Evolutionary conservation across 768 basidiomycete genomes (phyloP).

Genomic region (Tremella yokohamensis): DNA sequence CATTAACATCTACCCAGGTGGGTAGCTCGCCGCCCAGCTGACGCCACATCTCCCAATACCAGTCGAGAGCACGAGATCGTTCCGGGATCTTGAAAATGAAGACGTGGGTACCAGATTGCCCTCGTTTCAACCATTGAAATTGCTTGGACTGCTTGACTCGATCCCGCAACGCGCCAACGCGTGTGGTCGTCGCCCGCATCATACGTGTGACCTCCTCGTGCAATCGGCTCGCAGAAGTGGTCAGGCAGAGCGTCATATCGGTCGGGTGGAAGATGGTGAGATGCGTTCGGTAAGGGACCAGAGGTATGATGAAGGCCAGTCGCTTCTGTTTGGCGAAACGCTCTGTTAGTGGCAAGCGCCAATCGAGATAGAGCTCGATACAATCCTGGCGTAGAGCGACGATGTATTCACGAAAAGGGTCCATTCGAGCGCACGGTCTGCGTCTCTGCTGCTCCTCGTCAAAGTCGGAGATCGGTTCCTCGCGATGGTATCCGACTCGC

Average conservation of each 20-base stretch:
- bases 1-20: conserved; percentile 63
- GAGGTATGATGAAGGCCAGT: conserved; percentile 72
- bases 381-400: conserved; percentile 76
- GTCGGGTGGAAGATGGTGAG: conserved; percentile 83
- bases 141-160: conserved; percentile 48
- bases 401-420: conserved; percentile 75
- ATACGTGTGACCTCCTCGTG: conserved; percentile 24
- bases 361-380: conserved; percentile 79
- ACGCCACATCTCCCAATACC: conserved; percentile 85
- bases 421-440: conserved; percentile 55
- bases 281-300: conserved; percentile 61
- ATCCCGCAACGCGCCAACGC: conserved; percentile 36
- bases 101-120: conserved; percentile 68
- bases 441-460: conserved; percentile 56
- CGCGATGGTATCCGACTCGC: conserved; percentile 64
- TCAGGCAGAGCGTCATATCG: conserved; percentile 72
- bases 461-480: conserved; percentile 32
- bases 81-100: conserved; percentile 81
- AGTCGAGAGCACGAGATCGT: conserved; percentile 74
- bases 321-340: conserved; percentile 68
- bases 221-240: conserved; percentile 33
- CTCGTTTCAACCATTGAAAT: conserved; percentile 55
- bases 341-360: conserved; percentile 65
- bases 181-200: conserved; percentile 22
- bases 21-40: conserved; percentile 72